Base-by-base conservation (phyloP, 495 filamentous ascomycete genomes). In the Massariosphaeria phaeospora region DNA sequence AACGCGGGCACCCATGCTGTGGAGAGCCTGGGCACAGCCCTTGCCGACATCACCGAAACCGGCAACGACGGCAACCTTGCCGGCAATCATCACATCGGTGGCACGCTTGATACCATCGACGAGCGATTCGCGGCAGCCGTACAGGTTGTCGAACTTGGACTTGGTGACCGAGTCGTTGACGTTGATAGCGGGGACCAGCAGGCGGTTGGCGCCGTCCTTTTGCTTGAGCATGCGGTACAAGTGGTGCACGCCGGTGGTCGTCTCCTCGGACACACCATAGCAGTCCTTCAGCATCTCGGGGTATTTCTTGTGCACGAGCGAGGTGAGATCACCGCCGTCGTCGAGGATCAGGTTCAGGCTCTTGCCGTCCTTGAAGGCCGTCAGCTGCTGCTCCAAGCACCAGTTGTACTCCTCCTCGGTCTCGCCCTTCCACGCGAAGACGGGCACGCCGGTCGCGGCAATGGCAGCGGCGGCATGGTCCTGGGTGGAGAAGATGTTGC, bases 351-450 rank as follows among this genome's bases (percentile, higher is more conserved):
- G 76, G 83, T 98, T 98, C 61, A 98, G 83, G 74, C 82, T 84
- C 83, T 95, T 85, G 82, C 82, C 84, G 72, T 95, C 88, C 76
- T 93, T 94, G 87, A 98, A 98, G 66, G 93, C 86, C 45, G 78
- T 67, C 64, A 98, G 87, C 79, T 97, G 94, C 81, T 98, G 93
- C 78, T 97, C 93, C 67, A 98, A 77, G 73, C 93, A 98, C 93
- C 93, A 98, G 68, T 93, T 79, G 84, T 98, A 98, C 79, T 98
- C 93, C 79, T 97, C 93, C 75, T 98, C 94, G 63, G 91, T 96
- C 85, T 98, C 93, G 70, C 93, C 93, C 80, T 98, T 97, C 94
- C 94, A 98, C 74, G 93, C 93, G 70, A 98, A 98, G 69, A 98
- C 93, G 65, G 93, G 90, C 55, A 93, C 84, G 72, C 93, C 93